A percentile compares a stretch with the other conserved stretches of the same genome.
Evolutionary conservation across 768 basidiomycete genomes (phyloP).

Genomic region (Pleurotus ostreatus): DNA sequence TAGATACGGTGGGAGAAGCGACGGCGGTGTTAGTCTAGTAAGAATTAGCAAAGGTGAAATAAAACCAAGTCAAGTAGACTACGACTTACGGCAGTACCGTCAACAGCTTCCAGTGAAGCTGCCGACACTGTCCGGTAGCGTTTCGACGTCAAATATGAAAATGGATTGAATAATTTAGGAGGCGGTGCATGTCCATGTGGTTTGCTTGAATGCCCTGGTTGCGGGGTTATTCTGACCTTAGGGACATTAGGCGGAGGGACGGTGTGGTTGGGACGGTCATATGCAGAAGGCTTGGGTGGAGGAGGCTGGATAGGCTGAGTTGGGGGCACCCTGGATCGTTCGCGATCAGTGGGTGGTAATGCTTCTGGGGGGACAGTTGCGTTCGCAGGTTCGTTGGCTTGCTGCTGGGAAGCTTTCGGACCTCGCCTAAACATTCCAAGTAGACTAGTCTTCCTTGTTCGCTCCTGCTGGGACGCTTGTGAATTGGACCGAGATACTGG

Average conservation of each 20-base stretch:
- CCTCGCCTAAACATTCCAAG: conserved; percentile 22
- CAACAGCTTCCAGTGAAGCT: conserved; percentile 72
- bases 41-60: not conserved
- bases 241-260: not conserved
- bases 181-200: conserved; percentile 10
- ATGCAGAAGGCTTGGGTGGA: not conserved
- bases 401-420: conserved; percentile 20
- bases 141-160: conserved; percentile 55
- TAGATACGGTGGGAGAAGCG: conserved; percentile 71
- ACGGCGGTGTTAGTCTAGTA: conserved; percentile 64
- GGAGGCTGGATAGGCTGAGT: not conserved
- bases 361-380: conserved; percentile 3
- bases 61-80: not conserved
- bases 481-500: conserved; percentile 34
- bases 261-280: conserved; percentile 3
- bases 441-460: conserved; percentile 29
- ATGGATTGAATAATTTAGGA: conserved; percentile 54
- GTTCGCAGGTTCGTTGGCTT: conserved; percentile 18
- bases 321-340: too few species aligned
- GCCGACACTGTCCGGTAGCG: conserved; percentile 66
- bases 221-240: not conserved
- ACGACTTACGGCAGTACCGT: conserved; percentile 72
- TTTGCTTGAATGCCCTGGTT: conserved; percentile 12
- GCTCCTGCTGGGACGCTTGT: conserved; percentile 32
- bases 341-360: too few species aligned